These are phyloP conservation scores for Cymbidium sinense DNA, from an alignment of 106 monocot genomes.

Conservation along the genomic window DNA sequence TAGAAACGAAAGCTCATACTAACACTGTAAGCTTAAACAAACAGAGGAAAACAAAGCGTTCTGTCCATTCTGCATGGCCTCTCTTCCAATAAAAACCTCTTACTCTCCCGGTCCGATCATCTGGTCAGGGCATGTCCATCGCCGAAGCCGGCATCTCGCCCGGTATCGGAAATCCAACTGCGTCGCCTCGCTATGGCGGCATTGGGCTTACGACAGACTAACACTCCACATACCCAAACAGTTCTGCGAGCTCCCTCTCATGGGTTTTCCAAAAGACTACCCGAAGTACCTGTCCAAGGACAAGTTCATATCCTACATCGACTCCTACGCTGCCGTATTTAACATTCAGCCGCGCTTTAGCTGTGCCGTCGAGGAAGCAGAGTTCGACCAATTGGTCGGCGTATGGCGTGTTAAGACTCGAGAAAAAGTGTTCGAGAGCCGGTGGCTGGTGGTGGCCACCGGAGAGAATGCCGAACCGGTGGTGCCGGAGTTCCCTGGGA, in stretches of 20 bases:
- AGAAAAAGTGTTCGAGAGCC: conserved; percentile 19
- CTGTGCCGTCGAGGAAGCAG: conserved; percentile 16
- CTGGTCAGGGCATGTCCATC: no score
- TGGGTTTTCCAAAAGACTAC: conserved; percentile 14
- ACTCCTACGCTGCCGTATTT: conserved; percentile 16
- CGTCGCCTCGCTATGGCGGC: conserved; percentile 28
- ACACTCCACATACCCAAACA: conserved; percentile 24
- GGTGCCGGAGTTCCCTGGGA: conserved; percentile 53
- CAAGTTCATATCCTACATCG: conserved; percentile 24
- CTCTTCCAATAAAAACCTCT: no score
- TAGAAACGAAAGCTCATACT: no score
- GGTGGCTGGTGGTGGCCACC: conserved; percentile 83
- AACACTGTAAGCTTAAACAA: no score
- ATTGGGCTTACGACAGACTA: conserved; percentile 24
- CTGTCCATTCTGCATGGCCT: no score
- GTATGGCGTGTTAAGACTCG: conserved; percentile 37
- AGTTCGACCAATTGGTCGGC: conserved; percentile 13
- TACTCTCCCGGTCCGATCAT: no score
- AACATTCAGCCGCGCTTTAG: conserved; percentile 14
- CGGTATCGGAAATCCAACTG: no score
- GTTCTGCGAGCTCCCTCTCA: conserved; percentile 28
- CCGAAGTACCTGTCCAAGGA: conserved; percentile 22
- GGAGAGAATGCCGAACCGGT: conserved; percentile 88
- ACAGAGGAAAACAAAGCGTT: no score
- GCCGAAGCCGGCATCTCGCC: no score